Percentiles rank a stretch among this genome's conserved stretches.
Conservation (phyloP, 148 eudicot species). For the Silene conica region DNA sequence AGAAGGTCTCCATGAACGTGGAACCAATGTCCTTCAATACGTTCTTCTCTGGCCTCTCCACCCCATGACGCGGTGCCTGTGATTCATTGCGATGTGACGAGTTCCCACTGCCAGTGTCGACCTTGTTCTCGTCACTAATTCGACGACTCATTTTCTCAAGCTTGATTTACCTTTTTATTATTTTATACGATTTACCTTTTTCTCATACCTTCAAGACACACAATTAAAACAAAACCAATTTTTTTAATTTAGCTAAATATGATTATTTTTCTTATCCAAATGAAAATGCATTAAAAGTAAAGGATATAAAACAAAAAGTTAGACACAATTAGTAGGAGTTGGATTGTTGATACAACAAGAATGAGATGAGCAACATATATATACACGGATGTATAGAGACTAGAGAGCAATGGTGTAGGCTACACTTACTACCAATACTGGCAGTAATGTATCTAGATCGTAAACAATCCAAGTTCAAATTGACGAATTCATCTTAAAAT, state of each 20-base stretch:
- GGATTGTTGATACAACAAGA: neutral
- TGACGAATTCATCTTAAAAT: neutral
- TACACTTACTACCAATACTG: neutral
- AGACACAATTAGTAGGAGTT: neutral
- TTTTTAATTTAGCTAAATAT: neutral
- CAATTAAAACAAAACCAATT: neutral
- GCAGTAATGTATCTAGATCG: constrained; percentile 20
- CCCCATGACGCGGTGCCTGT: constrained; percentile 34
- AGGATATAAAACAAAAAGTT: too few relatives aligned
- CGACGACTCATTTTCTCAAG: constrained; percentile 17
- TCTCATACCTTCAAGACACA: neutral
- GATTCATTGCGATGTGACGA: constrained; percentile 23
- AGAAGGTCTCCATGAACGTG: constrained; percentile 59
- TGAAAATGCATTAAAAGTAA: neutral
- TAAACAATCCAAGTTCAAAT: constrained; percentile 16
- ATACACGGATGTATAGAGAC: neutral
- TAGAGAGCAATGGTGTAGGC: neutral
- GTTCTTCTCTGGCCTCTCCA: constrained; percentile 53
- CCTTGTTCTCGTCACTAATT: constrained; percentile 15
- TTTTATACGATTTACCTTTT: neutral
- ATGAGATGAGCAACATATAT: neutral
- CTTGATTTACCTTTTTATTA: neutral
- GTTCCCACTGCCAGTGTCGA: neutral
- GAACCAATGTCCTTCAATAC: constrained; percentile 35
- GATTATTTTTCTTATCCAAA: neutral